A percentile compares a stretch with the other conserved stretches of the same genome.
These are phyloP conservation scores for Stagonosporopsis vannaccii DNA, from an alignment of 2,329 filamentous ascomycete genomes.

Conservation along the genomic window DNA sequence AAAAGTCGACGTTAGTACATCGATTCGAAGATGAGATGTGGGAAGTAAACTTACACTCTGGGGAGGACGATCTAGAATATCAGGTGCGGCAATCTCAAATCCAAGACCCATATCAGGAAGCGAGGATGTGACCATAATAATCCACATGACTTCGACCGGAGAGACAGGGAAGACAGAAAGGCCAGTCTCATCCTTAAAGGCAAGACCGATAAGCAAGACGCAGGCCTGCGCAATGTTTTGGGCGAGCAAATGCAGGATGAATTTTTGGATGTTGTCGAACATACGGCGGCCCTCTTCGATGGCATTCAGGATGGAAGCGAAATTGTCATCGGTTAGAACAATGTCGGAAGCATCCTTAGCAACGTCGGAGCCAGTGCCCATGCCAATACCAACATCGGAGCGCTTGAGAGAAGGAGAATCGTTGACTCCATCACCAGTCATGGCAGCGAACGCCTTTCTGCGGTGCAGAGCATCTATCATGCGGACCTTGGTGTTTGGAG, in stretches of 20 bases:
- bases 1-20: conserved; percentile 22
- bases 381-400: conserved; percentile 56
- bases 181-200: conserved; percentile 41
- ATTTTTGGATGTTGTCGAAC: conserved; percentile 58
- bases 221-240: conserved; percentile 46
- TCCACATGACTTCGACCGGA: conserved; percentile 49
- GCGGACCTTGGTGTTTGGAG: conserved; percentile 54
- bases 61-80: conserved; percentile 43
- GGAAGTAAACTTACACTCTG: conserved; percentile 33
- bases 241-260: conserved; percentile 44
- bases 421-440: conserved; percentile 57
- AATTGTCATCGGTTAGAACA: conserved; percentile 56
- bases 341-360: conserved; percentile 56
- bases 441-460: conserved; percentile 51
- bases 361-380: conserved; percentile 56
- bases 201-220: conserved; percentile 45
- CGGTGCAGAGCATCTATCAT: conserved; percentile 55
- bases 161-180: conserved; percentile 49
- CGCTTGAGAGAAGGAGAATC: conserved; percentile 56
- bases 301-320: conserved; percentile 55
- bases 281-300: conserved; percentile 56
- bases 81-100: conserved; percentile 43
- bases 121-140: conserved; percentile 50
- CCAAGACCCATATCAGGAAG: conserved; percentile 47
- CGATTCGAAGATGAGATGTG: not conserved